Evolutionary conservation across 768 basidiomycete genomes (phyloP).

Genomic region (Tylopilus rubrobrunneus): DNA sequence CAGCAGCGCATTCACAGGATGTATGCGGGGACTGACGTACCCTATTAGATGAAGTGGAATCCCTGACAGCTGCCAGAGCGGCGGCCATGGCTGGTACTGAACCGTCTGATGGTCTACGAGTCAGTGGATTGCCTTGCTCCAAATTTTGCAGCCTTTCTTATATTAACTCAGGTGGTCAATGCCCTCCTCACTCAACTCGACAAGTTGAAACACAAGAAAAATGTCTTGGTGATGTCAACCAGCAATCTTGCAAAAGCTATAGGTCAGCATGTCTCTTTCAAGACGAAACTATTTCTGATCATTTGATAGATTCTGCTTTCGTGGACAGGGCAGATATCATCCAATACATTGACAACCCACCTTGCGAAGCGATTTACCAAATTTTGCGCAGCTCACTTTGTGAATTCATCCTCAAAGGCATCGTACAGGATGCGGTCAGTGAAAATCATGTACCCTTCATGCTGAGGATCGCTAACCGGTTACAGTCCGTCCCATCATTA

Average conservation of each 20-base stretch:
- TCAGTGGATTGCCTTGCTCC: conserved; percentile 32
- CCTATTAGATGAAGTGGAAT: conserved; percentile 87
- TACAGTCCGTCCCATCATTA: conserved; percentile 60
- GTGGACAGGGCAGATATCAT: conserved; percentile 96
- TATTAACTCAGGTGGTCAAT: conserved; percentile 82
- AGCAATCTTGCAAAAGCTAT: conserved; percentile 95
- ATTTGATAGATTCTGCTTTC: conserved; percentile 77
- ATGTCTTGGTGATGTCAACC: conserved; percentile 94
- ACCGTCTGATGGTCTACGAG: conserved; percentile 89
- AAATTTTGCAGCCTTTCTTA: neutral
- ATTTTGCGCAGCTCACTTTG: conserved; percentile 79
- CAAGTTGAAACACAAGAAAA: conserved; percentile 88
- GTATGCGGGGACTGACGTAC: conserved; percentile 4
- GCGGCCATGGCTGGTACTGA: conserved; percentile 95
- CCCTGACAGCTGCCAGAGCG: conserved; percentile 88
- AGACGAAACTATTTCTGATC: neutral
- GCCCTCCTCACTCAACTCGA: conserved; percentile 96
- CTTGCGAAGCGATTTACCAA: conserved; percentile 89
- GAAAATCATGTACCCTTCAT: neutral
- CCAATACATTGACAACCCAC: conserved; percentile 90
- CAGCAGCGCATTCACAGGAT: neutral
- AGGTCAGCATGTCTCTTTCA: conserved; percentile 45
- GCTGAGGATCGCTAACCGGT: conserved; percentile 1
- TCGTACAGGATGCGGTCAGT: conserved; percentile 64
- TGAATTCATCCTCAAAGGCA: conserved; percentile 73